Percentiles rank a stretch among this genome's conserved stretches.
These are phyloP conservation scores for Ceratobasidium sp. DNA, from an alignment of 1,284 basidiomycete genomes.

Conservation along the genomic window DNA sequence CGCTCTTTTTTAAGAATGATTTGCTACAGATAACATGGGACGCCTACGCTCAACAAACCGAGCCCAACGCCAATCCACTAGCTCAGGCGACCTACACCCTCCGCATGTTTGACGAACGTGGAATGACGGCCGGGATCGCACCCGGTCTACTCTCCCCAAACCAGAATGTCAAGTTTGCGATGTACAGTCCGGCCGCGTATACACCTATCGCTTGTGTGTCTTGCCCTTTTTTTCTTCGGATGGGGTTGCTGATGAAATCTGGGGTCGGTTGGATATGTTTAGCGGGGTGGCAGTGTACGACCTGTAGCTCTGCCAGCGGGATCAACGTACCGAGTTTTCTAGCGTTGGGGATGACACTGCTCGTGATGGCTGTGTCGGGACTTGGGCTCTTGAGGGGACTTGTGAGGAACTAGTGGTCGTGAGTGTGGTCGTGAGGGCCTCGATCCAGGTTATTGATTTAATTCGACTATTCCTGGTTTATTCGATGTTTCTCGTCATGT, in stretches of 20 bases:
- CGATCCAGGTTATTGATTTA: neutral
- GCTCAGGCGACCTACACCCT: constrained; percentile 83
- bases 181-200: constrained; percentile 87
- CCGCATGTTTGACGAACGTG: constrained; percentile 84
- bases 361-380: constrained; percentile 81
- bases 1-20: neutral
- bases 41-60: constrained; percentile 79
- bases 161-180: constrained; percentile 79
- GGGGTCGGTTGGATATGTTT: constrained; percentile 31
- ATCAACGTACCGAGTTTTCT: constrained; percentile 74
- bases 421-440: neutral
- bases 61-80: constrained; percentile 75
- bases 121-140: constrained; percentile 69
- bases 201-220: constrained; percentile 78
- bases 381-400: constrained; percentile 69
- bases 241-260: constrained; percentile 31
- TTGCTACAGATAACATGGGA: constrained; percentile 78
- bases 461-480: neutral
- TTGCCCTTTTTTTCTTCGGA: constrained; percentile 49
- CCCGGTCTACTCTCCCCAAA: constrained; percentile 82
- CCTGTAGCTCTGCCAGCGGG: constrained; percentile 69
- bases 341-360: constrained; percentile 74
- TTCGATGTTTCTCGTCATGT: neutral
- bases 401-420: constrained; percentile 31
- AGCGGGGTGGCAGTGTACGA: constrained; percentile 82